Evolutionary conservation across 768 basidiomycete genomes (phyloP).

Genomic region (Phaeotremella fagi): DNA sequence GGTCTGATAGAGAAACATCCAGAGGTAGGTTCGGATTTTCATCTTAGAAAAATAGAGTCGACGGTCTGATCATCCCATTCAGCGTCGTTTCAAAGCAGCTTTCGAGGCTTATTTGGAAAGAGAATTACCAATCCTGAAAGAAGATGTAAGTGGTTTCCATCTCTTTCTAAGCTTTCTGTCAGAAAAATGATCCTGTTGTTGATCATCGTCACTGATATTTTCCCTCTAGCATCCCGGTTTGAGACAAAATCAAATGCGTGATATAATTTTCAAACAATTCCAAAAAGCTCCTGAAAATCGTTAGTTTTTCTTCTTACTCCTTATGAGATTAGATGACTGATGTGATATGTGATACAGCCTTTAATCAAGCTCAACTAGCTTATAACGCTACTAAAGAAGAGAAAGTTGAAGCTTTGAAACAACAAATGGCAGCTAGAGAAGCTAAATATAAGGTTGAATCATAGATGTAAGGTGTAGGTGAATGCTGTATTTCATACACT

Average conservation of each 20-base stretch:
- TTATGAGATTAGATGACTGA: no score
- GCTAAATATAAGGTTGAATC: conserved; percentile 35
- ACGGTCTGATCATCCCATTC: conserved; percentile 12
- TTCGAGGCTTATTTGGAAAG: conserved; percentile 84
- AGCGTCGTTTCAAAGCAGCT: conserved; percentile 92
- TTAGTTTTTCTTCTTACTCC: conserved; percentile 50
- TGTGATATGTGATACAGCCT: no score
- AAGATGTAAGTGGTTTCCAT: conserved; percentile 57
- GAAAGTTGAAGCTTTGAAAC: conserved; percentile 67
- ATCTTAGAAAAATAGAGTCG: neutral
- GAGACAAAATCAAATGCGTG: conserved; percentile 88
- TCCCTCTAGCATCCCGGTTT: conserved; percentile 84
- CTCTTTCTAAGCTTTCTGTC: neutral
- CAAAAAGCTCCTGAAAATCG: conserved; percentile 97
- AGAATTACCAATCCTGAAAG: conserved; percentile 70
- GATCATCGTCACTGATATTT: no score
- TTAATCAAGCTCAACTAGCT: conserved; percentile 71
- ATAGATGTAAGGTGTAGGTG: no score
- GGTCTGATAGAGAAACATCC: conserved; percentile 84
- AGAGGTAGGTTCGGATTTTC: conserved; percentile 58
- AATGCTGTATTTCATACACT: no score
- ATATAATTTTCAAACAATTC: conserved; percentile 87
- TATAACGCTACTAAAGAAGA: conserved; percentile 88
- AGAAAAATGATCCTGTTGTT: no score
- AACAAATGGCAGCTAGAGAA: conserved; percentile 45